Evolutionary conservation across 805 yeast genomes (phyloP), one percentile per base, ranked within the genome.

Genomic region (Saccharomyces paradoxus): DNA sequence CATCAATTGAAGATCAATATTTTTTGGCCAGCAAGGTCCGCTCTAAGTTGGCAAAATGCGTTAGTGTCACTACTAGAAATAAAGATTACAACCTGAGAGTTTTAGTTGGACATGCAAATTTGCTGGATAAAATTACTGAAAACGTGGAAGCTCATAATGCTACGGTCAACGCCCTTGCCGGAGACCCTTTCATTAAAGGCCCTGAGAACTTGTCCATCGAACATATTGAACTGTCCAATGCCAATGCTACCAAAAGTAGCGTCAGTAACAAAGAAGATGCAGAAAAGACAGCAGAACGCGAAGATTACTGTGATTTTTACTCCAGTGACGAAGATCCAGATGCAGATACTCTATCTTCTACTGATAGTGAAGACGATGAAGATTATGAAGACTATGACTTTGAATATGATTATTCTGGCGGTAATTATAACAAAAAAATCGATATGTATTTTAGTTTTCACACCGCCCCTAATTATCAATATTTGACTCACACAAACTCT

Each of bases 91-190:
- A 69, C 27, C 53, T 68, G 24, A 55, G 73, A 27, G 59, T 63
- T 6, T 51, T 69, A 14, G 69, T 69, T 0, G 72, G 69, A 2
- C 73, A 69, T 53, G 71, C 73, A 1, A 67, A 68, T 55, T 51
- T 69, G 46, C 54, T 68, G 30, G 73, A 69, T 52, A 60, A 59
- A 22, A 48, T 68, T 8, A 60, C 60, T 54, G 67, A 63, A 21
- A 59, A 50, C 24, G 60, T 64, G 8, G 59, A 56, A 24, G 41
- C 48, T 12, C 51, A 48, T 21, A 54, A 49, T 17, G 22, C 44
- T 6, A 24, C 44, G 2, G 24, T 8, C 24, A 21, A 37, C 12
- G 10, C 44, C 13, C 44, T 37, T 17, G 12, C 44, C 9, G 17
- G 13, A 17, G 24, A 37, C 24, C 44, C 17, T 9, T 37, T 37